Evolutionary conservation across 306 rosid genomes (phyloP), one percentile per base, ranked within the genome.

Genomic region (Lagenaria siceraria): DNA sequence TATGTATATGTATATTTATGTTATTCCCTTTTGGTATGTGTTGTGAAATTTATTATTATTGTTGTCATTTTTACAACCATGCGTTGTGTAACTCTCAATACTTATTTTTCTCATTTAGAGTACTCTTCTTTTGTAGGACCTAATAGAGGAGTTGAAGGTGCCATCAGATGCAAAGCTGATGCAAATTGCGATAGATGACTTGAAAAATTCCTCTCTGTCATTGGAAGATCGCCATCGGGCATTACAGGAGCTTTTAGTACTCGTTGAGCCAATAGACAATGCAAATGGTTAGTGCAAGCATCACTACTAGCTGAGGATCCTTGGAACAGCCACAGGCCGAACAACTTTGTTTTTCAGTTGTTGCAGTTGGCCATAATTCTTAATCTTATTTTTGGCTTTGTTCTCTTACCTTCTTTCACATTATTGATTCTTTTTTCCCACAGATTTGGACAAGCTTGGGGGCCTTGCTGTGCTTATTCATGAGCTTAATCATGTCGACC

Each of bases 151-250:
- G 82, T 64, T 88, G 65, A 92, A 81, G 78, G 81, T 86, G 87
- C 92, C 92, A 19, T 89, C 98, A 6, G 98, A 92, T 80, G 90
- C 89, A 18, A 86, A 94, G 35, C 78, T 94, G 89, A 94, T 94
- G 93, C 89, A 83, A 80, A 84, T 92, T 69, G 89, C 96, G 1
- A 80, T 94, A 62, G 65, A 77, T 74, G 98, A 94, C 85, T 85
- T 94, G 86, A 88, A 83, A 54, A 91, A 94, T 81, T 81, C 80
- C 43, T 92, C 96, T 66, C 42, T 89, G 15, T 81, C 97, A 72
- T 79, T 85, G 85, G 92, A 89, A 86, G 93, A 94, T 83, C 89
- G 85, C 36, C 80, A 77, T 80, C 93, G 91, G 15, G 98, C 95
- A 21, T 78, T 94, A 5, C 82, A 89, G 69, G 97, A 94, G 86